Percentiles rank a stretch among this genome's conserved stretches.
Evolutionary conservation across 441 rosid genomes (phyloP).

Genomic region (Pelargonium myrrhifolium): DNA sequence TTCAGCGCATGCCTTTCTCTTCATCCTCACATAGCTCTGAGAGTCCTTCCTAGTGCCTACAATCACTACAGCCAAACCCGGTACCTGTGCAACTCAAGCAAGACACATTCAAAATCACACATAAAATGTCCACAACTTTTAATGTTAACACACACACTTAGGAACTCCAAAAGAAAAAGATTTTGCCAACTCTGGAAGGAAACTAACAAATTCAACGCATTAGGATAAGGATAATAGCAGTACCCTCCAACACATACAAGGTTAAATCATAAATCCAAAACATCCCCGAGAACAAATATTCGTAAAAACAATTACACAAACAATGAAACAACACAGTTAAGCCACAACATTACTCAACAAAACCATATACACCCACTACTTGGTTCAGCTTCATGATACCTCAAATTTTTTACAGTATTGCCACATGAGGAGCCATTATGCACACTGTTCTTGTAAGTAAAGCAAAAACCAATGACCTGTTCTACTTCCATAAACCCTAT

Average conservation of each 20-base stretch:
- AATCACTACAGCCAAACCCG: conserved; percentile 80
- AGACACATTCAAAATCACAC: background rate
- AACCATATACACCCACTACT: background rate
- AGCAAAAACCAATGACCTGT: background rate
- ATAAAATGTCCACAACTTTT: background rate
- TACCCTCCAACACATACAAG: background rate
- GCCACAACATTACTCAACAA: background rate
- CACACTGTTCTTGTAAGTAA: background rate
- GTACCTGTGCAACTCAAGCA: conserved; percentile 41
- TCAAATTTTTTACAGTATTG: background rate
- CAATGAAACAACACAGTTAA: background rate
- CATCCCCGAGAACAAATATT: background rate
- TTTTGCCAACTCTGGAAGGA: no score
- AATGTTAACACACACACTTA: background rate
- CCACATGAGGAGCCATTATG: background rate
- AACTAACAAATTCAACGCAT: no score
- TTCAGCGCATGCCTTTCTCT: conserved; percentile 88
- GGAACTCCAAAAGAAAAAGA: background rate
- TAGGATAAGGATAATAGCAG: no score
- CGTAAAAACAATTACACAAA: background rate
- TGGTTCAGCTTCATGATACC: background rate
- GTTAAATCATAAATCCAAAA: background rate
- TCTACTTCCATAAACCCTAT: no score
- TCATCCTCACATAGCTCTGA: conserved; percentile 76
- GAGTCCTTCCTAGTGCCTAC: conserved; percentile 79